phyloP scores from a whole-genome alignment of 352 stramenopile genomes.

The Globisporangium nagaii region DNA sequence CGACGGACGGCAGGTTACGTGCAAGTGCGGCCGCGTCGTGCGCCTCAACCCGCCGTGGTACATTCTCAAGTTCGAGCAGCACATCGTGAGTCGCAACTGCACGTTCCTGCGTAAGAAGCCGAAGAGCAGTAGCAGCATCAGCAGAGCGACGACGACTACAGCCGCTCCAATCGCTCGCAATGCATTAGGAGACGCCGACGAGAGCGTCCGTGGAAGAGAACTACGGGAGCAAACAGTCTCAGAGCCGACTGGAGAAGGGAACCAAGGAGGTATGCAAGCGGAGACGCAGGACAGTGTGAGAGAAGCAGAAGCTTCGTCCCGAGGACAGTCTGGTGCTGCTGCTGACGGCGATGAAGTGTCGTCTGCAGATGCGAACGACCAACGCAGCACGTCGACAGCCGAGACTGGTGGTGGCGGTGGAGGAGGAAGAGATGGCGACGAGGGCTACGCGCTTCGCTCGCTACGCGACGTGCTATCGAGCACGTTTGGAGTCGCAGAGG shows the following conservation, averaged over 20 bases:
- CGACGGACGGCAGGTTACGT: slow-evolving; percentile 54
- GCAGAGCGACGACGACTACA: not conserved
- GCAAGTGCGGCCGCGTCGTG: slow-evolving; percentile 67
- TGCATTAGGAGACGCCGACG: too few relatives aligned
- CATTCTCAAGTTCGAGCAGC: slow-evolving; percentile 83
- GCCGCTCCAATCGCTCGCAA: not conserved
- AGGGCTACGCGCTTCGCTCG: slow-evolving; percentile 23
- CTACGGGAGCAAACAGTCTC: too few relatives aligned
- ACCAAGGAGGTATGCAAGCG: too few relatives aligned
- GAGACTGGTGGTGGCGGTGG: not conserved
- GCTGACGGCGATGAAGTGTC: too few relatives aligned
- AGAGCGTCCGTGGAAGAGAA: too few relatives aligned
- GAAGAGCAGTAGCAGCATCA: not conserved
- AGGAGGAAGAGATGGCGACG: not conserved
- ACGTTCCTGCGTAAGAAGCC: slow-evolving; percentile 45
- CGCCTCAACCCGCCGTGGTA: slow-evolving; percentile 80
- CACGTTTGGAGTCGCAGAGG: slow-evolving; percentile 19
- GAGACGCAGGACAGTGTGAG: too few relatives aligned
- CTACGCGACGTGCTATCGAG: slow-evolving; percentile 23
- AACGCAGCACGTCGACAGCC: not conserved
- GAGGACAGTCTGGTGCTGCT: too few relatives aligned
- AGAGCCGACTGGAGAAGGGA: too few relatives aligned
- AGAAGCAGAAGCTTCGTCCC: too few relatives aligned
- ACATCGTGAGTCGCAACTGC: slow-evolving; percentile 79
- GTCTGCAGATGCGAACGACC: too few relatives aligned